Evolutionary conservation across 768 basidiomycete species (phyloP), one percentile per base, ranked within the genome.

Genomic region (Trametes coccinea): DNA sequence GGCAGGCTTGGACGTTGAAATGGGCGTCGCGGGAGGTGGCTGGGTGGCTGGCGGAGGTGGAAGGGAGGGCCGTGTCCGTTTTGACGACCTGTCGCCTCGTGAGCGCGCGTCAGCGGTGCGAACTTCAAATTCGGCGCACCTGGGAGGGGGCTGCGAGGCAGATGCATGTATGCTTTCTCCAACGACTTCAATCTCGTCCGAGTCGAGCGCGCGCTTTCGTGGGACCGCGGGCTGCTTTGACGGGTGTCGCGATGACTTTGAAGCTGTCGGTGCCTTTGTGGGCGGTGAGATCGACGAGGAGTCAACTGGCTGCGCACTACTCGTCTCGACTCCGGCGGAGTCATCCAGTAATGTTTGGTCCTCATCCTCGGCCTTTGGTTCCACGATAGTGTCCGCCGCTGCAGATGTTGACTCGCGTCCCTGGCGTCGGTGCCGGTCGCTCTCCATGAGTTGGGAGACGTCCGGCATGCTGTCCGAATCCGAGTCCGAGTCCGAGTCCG

Each of bases 121-220:
- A 22, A 22, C 22, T 22, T 22, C 22, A 22, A 5, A 29, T 7
- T 4, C n/a, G 13, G 41, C 54, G 13, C 30, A 55, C 55, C 11
- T n/a, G 2, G 45, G 55, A 10, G 22, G 11, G 27, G 57, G 57
- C 31, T 59, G 57, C 2, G 57, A 51, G 11, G 57, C 57, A 2
- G 57, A 41, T 10, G 22, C 22, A 22, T 22, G 22, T 22, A 22
- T 22, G 22, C 22, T 22, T 22, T 22, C 22, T 22, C 22, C 22
- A 22, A 22, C 22, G 22, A 52, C 49, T 8, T 40, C 41, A 2
- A 45, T 40, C 31, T 59, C 57, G 5, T 13, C 9, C 11, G 39
- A 46, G 13, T 2, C 17, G 31, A 31, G 49, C 49, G 3, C 31
- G 4, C 57, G 49, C 40, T 58, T 59, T 13, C 22, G 49, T 5